phyloP scores from a whole-genome alignment of 2,329 filamentous ascomycete species.

The Epichloe hybrida region DNA sequence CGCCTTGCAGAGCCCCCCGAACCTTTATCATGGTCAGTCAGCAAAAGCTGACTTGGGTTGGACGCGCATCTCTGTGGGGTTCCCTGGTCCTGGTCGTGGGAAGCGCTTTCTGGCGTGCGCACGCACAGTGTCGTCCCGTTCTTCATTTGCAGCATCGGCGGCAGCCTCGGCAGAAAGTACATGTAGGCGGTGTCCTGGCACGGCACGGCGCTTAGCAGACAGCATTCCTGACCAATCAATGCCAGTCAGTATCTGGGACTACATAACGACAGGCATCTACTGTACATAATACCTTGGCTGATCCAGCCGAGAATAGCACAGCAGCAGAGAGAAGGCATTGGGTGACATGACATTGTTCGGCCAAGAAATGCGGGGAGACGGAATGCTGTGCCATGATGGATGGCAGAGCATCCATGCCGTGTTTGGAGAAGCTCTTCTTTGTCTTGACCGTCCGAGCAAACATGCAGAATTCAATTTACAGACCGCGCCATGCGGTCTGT shows the following conservation, averaged over 20 bases:
- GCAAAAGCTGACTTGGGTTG: too few species aligned
- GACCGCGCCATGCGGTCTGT: too few species aligned
- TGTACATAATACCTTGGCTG: neutral
- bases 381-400: neutral
- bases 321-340: neutral
- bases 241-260: neutral
- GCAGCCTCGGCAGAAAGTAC: neutral
- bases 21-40: too few species aligned
- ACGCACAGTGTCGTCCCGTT: too few species aligned
- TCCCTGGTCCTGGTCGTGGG: too few species aligned
- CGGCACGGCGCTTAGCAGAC: conserved; percentile 1
- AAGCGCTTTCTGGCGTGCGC: too few species aligned
- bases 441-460: neutral
- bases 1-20: too few species aligned
- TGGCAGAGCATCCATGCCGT: neutral
- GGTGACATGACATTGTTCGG: neutral
- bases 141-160: too few species aligned
- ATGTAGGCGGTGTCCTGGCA: too few species aligned
- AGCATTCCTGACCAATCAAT: neutral
- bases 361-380: neutral
- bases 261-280: neutral
- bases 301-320: neutral
- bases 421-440: neutral
- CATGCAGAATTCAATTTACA: neutral
- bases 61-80: too few species aligned